A percentile compares a stretch with the other conserved stretches of the same genome.
These are phyloP conservation scores for Bacidia rubella DNA, from an alignment of 495 filamentous ascomycete genomes.

Conservation along the genomic window DNA sequence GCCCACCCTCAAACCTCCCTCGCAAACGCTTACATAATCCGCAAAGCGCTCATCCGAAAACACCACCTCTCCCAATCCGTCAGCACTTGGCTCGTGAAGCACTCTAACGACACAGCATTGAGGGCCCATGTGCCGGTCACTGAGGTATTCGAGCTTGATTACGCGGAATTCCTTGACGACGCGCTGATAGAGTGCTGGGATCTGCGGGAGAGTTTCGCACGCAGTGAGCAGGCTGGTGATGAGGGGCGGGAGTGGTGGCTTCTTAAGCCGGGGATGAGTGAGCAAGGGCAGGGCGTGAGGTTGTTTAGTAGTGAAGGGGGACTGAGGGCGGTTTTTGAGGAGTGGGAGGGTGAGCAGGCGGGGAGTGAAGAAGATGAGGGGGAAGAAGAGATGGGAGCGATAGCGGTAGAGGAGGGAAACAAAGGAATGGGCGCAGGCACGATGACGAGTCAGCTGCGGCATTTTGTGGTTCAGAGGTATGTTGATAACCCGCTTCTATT, in stretches of 20 bases:
- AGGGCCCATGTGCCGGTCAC: conserved; percentile 53
- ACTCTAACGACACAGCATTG: conserved; percentile 52
- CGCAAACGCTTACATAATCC: conserved; percentile 77
- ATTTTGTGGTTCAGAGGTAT: conserved; percentile 94
- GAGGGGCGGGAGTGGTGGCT: conserved; percentile 86
- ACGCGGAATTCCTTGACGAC: conserved; percentile 91
- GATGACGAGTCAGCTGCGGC: conserved; percentile 79
- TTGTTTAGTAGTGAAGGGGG: conserved; percentile 75
- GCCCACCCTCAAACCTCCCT: conserved; percentile 44
- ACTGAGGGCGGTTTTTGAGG: conserved; percentile 71
- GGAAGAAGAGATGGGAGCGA: conserved; percentile 1
- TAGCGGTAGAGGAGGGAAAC: conserved; percentile 16
- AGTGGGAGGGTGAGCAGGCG: conserved; percentile 52
- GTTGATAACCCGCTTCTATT: conserved; percentile 80
- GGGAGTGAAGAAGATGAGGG: conserved; percentile 50
- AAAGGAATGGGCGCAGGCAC: conserved; percentile 37
- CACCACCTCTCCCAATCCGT: conserved; percentile 79
- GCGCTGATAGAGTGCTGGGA: conserved; percentile 82
- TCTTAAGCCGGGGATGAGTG: conserved; percentile 92
- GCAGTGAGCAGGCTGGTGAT: too few species aligned
- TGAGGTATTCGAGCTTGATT: conserved; percentile 85
- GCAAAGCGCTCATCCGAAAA: conserved; percentile 94
- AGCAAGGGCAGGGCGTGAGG: conserved; percentile 82
- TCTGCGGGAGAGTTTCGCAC: conserved; percentile 57
- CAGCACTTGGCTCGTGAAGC: conserved; percentile 65